Conservation (phyloP, 2,329 filamentous ascomycete genomes). For the Verticillium zaregamsianum region DNA sequence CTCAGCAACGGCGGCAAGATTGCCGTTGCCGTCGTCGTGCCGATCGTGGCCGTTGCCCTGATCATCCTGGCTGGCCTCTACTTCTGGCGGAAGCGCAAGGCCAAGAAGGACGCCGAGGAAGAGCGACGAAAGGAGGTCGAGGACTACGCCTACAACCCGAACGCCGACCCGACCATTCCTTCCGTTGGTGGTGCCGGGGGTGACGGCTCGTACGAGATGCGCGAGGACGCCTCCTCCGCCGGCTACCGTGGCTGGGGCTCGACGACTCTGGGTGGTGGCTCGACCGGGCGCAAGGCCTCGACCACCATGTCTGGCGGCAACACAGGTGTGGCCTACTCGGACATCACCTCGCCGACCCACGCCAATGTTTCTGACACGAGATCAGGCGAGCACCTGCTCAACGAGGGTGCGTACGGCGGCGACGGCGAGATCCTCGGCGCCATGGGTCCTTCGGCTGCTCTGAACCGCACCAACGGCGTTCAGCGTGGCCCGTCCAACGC, state of each 20-base stretch:
- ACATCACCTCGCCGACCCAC: constrained; percentile 65
- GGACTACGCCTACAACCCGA: constrained; percentile 97
- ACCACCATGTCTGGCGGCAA: constrained; percentile 81
- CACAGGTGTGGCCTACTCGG: constrained; percentile 58
- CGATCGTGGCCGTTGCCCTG: constrained; percentile 81
- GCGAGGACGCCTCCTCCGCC: constrained; percentile 62
- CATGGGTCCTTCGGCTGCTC: constrained; percentile 67
- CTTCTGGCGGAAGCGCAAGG: constrained; percentile 86
- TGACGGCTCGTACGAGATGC: constrained; percentile 66
- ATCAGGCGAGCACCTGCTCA: constrained; percentile 63
- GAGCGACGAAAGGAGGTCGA: constrained; percentile 92
- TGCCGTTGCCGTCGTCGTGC: constrained; percentile 89
- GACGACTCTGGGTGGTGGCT: constrained; percentile 57
- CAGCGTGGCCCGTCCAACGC: constrained; percentile 91
- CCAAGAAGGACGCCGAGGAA: constrained; percentile 79
- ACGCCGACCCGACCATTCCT: constrained; percentile 78
- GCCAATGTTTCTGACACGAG: constrained; percentile 63
- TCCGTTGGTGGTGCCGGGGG: constrained; percentile 37
- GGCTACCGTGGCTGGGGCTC: constrained; percentile 96
- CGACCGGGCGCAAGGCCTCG: constrained; percentile 76
- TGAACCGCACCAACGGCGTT: constrained; percentile 64
- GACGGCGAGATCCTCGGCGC: constrained; percentile 81
- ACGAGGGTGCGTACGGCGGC: constrained; percentile 47
- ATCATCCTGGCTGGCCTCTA: constrained; percentile 73
- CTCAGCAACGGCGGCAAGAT: constrained; percentile 67